Evolutionary conservation across 148 eudicot genomes (phyloP).

Genomic region (Rhododendron molle): DNA sequence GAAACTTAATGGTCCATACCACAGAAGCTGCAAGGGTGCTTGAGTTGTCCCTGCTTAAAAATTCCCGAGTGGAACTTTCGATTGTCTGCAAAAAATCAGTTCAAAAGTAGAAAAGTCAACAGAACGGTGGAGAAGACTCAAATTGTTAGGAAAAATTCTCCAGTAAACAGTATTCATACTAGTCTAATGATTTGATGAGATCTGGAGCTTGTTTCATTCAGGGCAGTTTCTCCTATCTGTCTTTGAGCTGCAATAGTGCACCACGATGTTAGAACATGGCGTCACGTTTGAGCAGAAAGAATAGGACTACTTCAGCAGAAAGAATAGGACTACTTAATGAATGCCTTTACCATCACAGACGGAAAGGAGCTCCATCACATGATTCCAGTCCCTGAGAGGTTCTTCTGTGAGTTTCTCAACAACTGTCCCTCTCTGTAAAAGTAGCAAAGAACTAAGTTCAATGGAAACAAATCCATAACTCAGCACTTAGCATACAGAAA

Average conservation of each 20-base stretch:
- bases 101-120: background rate
- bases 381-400: slow-evolving; percentile 70
- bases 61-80: slow-evolving; percentile 73
- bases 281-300: slow-evolving; percentile 2
- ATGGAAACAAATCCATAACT: background rate
- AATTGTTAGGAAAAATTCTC: background rate
- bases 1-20: slow-evolving; percentile 42
- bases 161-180: slow-evolving; percentile 35
- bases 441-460: slow-evolving; percentile 8
- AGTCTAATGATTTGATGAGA: slow-evolving; percentile 96
- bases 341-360: slow-evolving; percentile 67
- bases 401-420: slow-evolving; percentile 95
- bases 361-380: slow-evolving; percentile 80
- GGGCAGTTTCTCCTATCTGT: slow-evolving; percentile 86
- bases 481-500: background rate
- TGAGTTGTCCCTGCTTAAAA: slow-evolving; percentile 49
- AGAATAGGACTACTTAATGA: background rate
- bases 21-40: slow-evolving; percentile 79
- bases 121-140: background rate
- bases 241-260: slow-evolving; percentile 77
- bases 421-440: slow-evolving; percentile 81
- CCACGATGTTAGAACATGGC: background rate
- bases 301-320: background rate
- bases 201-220: slow-evolving; percentile 88
- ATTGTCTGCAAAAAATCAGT: slow-evolving; percentile 58